Conservation (phyloP, 1,284 basidiomycete genomes). For the Trichosporon sp. region DNA sequence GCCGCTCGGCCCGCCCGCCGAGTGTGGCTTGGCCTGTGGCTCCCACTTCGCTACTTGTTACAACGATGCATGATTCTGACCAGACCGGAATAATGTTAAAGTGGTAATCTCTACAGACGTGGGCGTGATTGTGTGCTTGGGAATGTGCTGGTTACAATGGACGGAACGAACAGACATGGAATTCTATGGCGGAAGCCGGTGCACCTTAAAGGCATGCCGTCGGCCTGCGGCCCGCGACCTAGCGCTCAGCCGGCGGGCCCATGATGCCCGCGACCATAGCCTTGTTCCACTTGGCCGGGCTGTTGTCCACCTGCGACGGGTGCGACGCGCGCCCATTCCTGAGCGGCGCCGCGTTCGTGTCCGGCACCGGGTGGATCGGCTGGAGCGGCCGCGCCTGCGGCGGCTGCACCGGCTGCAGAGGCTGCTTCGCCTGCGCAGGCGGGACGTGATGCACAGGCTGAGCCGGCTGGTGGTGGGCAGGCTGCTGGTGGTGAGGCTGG, state of each 20-base stretch:
- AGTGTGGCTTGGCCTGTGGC: too few species aligned
- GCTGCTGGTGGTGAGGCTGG: not conserved
- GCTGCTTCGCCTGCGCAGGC: not conserved
- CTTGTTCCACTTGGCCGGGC: conserved; percentile 42
- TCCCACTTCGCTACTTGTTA: not conserved
- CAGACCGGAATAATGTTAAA: not conserved
- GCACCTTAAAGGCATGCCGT: too few species aligned
- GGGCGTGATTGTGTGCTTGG: not conserved
- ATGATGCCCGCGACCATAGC: conserved; percentile 45
- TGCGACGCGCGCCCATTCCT: not conserved
- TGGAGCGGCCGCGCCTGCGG: not conserved
- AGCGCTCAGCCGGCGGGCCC: conserved; percentile 36
- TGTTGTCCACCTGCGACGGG: conserved; percentile 22
- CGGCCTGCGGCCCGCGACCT: not conserved
- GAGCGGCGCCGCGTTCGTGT: not conserved
- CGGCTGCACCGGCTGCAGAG: not conserved
- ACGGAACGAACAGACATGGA: not conserved
- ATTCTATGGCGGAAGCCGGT: not conserved
- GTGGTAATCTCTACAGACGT: not conserved
- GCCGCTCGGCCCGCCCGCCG: not conserved
- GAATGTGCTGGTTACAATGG: not conserved
- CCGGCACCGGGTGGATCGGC: not conserved
- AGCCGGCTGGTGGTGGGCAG: not conserved
- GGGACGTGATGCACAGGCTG: not conserved
- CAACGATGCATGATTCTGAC: conserved; percentile 5